These are phyloP conservation scores for Dothistroma pini DNA, from an alignment of 2,329 filamentous ascomycete species.

Conservation along the genomic window DNA sequence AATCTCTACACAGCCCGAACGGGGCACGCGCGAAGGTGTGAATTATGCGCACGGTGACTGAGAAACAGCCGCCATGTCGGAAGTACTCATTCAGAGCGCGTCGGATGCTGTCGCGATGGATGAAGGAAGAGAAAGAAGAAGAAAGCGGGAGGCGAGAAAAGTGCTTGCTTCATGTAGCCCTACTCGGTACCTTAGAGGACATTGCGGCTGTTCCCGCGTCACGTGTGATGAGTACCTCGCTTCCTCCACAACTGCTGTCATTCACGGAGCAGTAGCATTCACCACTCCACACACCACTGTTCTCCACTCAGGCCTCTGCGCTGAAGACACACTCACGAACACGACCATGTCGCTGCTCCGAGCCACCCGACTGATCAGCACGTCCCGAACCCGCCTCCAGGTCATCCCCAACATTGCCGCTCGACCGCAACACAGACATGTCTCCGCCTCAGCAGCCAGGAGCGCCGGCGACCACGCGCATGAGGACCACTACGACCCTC, in stretches of 20 bases:
- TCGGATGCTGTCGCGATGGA: background rate
- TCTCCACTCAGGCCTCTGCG: conserved; percentile 9
- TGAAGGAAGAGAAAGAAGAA: conserved; percentile 4
- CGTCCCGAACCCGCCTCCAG: conserved; percentile 32
- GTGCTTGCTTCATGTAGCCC: background rate
- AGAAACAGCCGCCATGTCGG: conserved; percentile 4
- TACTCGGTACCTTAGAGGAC: background rate
- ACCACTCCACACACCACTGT: conserved; percentile 1
- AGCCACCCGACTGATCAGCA: conserved; percentile 29
- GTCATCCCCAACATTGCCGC: conserved; percentile 31
- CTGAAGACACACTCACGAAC: conserved; percentile 4
- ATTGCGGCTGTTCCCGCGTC: background rate
- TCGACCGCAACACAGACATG: conserved; percentile 28
- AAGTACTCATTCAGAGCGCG: conserved; percentile 2
- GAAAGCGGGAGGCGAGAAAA: background rate
- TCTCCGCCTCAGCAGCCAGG: conserved; percentile 33
- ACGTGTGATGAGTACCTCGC: background rate
- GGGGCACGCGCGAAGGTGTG: conserved; percentile 3
- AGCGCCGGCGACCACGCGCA: conserved; percentile 58
- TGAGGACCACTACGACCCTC: conserved; percentile 82
- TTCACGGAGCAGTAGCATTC: background rate
- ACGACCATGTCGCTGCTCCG: conserved; percentile 31
- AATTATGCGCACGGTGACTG: conserved; percentile 1
- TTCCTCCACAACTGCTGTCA: background rate
- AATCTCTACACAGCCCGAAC: conserved; percentile 1